A percentile compares a stretch with the other conserved stretches of the same genome.
phyloP scores from a whole-genome alignment of 108 stramenopile genomes.

The Nitzschia sp. region DNA sequence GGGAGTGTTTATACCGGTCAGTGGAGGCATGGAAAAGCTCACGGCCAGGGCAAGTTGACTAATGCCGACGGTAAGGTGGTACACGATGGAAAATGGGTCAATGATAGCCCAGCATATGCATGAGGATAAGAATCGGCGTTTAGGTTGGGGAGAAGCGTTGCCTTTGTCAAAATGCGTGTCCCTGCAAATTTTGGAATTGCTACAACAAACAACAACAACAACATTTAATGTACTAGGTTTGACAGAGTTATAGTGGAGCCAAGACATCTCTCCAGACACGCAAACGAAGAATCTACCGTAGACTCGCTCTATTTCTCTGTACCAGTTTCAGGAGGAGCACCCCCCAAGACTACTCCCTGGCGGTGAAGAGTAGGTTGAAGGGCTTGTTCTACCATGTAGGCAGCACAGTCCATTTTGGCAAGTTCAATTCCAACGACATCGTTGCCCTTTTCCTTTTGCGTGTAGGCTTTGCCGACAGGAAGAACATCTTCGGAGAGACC shows the following conservation, averaged over 20 bases:
- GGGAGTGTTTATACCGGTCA: conserved; percentile 43
- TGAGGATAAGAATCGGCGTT: background rate
- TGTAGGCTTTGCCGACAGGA: conserved; percentile 44
- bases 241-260: too few species aligned
- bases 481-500: conserved; percentile 54
- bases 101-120: conserved; percentile 4
- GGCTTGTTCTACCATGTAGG: conserved; percentile 70
- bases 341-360: conserved; percentile 55
- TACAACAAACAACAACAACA: conserved; percentile 1
- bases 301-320: background rate
- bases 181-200: background rate
- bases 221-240: background rate
- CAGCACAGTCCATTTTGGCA: conserved; percentile 72
- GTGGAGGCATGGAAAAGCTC: conserved; percentile 37
- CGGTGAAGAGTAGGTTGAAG: conserved; percentile 46
- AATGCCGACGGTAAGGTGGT: conserved; percentile 21
- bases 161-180: background rate
- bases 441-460: conserved; percentile 51
- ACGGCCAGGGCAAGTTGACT: conserved; percentile 36
- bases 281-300: too few species aligned
- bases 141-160: background rate
- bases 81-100: conserved; percentile 37
- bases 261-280: too few species aligned
- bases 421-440: conserved; percentile 52
- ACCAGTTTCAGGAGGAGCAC: conserved; percentile 4